Evolutionary conservation across 2,329 filamentous ascomycete genomes (phyloP), one percentile per base, ranked within the genome.

Genomic region (Alternaria arbusti): DNA sequence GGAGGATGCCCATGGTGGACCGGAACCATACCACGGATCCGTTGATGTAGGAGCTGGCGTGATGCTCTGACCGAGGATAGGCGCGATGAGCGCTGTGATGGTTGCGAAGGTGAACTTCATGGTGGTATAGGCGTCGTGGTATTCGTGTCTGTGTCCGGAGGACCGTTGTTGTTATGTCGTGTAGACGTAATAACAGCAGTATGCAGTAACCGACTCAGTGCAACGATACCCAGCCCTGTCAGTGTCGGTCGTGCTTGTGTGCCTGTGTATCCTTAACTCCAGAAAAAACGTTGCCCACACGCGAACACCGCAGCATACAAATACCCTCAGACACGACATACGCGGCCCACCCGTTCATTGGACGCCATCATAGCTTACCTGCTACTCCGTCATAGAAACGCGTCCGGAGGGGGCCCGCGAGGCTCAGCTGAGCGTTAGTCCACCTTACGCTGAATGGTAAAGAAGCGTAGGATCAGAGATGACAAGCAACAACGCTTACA

Each of bases 221-320:
- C 13, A 51, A 51, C 15, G 12, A 43, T 47, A n/a, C 50, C 54
- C 50, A 47, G 15, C 8, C 36, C 3, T 51, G 30, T 54, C n/a
- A 36, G 15, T 49, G 11, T 40, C 15, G 28, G 44, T 49, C 15
- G 28, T 10, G n/a, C 43, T n/a, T n/a, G n/a, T n/a, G n/a, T n/a
- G n/a, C n/a, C 26, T 46, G 54, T 45, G n/a, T 25, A 20, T 36
- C 17, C 9, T 9, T 5, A 23, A n/a, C 9, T 36, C 4, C 20
- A 36, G 10, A 25, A 44, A 15, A 17, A 43, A 13, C 11, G 89
- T 85, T 66, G 91, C 90, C n/a, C 82, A 83, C 20, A 32, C 43
- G 64, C 46, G 56, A 50, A 46, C 44, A 40, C 44, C 11, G 46
- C 47, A 13, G 15, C 12, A 47, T 59, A 64, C 58, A 69, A 59